Evolutionary conservation across 345 rosid genomes (phyloP), one percentile per base, ranked within the genome.

Genomic region (Eucalyptus sp.): DNA sequence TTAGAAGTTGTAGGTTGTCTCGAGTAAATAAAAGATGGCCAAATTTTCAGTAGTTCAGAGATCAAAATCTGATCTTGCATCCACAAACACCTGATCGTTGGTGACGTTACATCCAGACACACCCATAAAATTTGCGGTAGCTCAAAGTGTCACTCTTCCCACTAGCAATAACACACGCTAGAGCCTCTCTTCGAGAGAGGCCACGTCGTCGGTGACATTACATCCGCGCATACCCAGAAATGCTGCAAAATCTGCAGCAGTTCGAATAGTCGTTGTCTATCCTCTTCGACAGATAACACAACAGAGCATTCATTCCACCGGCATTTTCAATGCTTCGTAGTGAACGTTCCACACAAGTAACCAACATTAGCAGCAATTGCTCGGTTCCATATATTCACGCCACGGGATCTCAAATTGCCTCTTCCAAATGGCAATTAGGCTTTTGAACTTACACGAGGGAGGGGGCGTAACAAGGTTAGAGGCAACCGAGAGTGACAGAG

Each of bases 391-490:
- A 62, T 3, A 27, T 29, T 62, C 68, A 6, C 13, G 31, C 31
- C n/a, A 12, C 4, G 68, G 15, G 68, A 27, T 62, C 68, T 1
- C 68, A 62, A 62, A 62, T 62, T 6, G 33, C 29, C 31, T 62
- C 68, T 62, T 62, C 68, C 31, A 62, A 62, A 62, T 62, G 68
- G 33, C 31, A 29, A 62, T 62, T 27, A 27, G 31, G 31, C 31
- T 62, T 62, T 27, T 62, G 68, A 62, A 62, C 3, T 62, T 62
- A 29, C n/a, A 12, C 3, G 31, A 29, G 4, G n/a, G 31, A 29
- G 4, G n/a, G 31, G 68, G 4, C 12, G 68, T 0, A 8, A 62
- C 31, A 2, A 13, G 16, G 33, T 29, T 8, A 27, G 15, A 60
- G 31, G 31, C 31, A 0, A 60, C 8, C 33, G 27, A 60, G 68